Base-by-base conservation (phyloP, 331 rosid genomes). In the Acacia concinna region DNA sequence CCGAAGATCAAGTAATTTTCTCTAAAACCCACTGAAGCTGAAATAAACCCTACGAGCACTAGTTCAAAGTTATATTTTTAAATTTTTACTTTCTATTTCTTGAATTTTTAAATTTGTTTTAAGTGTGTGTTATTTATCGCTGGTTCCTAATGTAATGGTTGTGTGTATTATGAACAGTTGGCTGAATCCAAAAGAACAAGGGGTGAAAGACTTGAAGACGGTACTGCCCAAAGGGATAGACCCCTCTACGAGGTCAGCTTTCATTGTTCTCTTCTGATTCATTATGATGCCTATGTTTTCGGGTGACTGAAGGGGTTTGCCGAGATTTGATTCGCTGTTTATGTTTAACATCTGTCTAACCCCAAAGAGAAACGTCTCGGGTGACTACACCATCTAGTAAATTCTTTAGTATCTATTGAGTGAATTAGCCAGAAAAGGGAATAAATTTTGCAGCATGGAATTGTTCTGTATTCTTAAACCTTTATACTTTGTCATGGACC, bases 161-260 rank as follows among this genome's bases (percentile, higher is more conserved):
- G 21, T 20, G n/a, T 1, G 4, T 25, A 6, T 57, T 31, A 2
- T 17, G 71, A 73, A 68, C 88, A 95, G 96, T 75, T 92, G 83
- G 94, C 85, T 52, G 93, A 93, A 81, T 79, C 93, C 13, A 93
- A 93, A 87, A 89, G 66, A 86, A 37, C 89, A 56, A 90, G 97
- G 73, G 99, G 97, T n/a, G 97, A 88, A 56, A 86, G 96, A 32
- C 92, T 93, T 64, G 99, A 95, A 3, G 99, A 95, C 57, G 96
- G 96, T 57, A 95, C 97, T 76, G 97, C 97, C 54, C 90, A 90
- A 31, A 84, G 99, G 46, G 99, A 95, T 66, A 87, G 96, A 85
- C 96, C 97, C 57, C 96, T 95, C 70, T 91, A 11, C 80, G 96
- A 95, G 96, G 97, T 95, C 78, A 23, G 71, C 9, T 54, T 77